Percentiles rank a stretch among this genome's conserved stretches.
These are phyloP conservation scores for Penicillium hesseltinei DNA, from an alignment of 2,329 filamentous ascomycete species.

Conservation along the genomic window DNA sequence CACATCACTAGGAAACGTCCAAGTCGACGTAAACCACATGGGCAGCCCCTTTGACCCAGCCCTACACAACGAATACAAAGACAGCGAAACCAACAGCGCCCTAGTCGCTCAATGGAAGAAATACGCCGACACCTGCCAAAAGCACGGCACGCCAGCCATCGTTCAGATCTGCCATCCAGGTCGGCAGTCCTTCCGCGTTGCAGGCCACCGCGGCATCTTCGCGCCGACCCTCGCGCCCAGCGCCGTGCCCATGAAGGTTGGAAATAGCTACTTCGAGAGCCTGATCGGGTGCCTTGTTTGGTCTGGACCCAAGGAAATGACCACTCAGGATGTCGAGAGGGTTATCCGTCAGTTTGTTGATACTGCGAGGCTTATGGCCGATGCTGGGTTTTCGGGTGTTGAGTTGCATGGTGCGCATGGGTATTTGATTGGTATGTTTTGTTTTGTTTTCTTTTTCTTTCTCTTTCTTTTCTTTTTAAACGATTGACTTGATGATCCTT, in stretches of 20 bases:
- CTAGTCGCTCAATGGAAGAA: conserved; percentile 28
- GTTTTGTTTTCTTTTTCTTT: no score
- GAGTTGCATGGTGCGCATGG: conserved; percentile 56
- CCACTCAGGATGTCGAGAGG: conserved; percentile 51
- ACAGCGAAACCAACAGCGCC: conserved; percentile 7
- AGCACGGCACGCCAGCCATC: conserved; percentile 43
- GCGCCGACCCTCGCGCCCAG: conserved; percentile 39
- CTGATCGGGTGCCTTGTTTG: conserved; percentile 30
- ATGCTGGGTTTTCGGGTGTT: conserved; percentile 54
- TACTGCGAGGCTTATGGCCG: conserved; percentile 51
- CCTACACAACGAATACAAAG: conserved; percentile 28
- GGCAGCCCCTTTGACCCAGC: conserved; percentile 33
- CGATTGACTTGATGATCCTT: not conserved
- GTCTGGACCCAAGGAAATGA: conserved; percentile 59
- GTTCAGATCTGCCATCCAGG: conserved; percentile 49
- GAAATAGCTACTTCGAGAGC: conserved; percentile 38
- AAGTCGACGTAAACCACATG: conserved; percentile 47
- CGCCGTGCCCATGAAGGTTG: conserved; percentile 41
- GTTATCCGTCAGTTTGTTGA: conserved; percentile 55
- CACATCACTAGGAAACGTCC: conserved; percentile 36
- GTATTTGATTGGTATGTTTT: conserved; percentile 49
- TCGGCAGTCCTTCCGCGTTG: conserved; percentile 43
- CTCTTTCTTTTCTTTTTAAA: not conserved
- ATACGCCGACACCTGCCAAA: conserved; percentile 34
- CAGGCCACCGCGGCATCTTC: conserved; percentile 38